phyloP scores from a whole-genome alignment of 306 rosid species.

The Acacia melanoxylon region DNA sequence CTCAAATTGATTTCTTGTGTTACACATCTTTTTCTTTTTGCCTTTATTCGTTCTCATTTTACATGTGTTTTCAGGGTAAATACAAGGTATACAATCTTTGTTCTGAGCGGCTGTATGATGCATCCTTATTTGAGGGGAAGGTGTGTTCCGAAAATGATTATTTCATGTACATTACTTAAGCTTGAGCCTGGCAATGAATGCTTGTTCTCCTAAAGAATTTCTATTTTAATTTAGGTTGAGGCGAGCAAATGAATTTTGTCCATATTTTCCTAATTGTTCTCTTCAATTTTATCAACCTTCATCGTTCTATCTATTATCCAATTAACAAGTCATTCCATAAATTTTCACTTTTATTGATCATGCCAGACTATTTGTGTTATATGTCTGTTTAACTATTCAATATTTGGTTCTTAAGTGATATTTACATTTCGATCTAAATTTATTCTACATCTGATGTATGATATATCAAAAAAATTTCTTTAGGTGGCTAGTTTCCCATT shows the following conservation, averaged over 20 bases:
- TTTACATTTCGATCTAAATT: slow-evolving; percentile 25
- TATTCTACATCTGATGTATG: slow-evolving; percentile 28
- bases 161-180: background rate
- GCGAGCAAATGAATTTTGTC: background rate
- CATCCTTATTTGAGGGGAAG: slow-evolving; percentile 96
- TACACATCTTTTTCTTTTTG: slow-evolving; percentile 19
- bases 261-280: slow-evolving; percentile 2
- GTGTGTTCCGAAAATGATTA: slow-evolving; percentile 44
- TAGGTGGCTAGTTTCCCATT: slow-evolving; percentile 97
- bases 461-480: slow-evolving; percentile 36
- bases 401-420: background rate
- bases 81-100: slow-evolving; percentile 98
- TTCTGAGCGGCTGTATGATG: slow-evolving; percentile 97
- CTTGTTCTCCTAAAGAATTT: background rate
- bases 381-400: slow-evolving; percentile 16
- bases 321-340: slow-evolving; percentile 19
- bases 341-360: slow-evolving; percentile 13
- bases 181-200: background rate
- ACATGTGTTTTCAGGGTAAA: slow-evolving; percentile 62
- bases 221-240: background rate
- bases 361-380: slow-evolving; percentile 3
- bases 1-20: background rate
- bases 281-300: slow-evolving; percentile 4
- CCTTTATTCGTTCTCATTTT: slow-evolving; percentile 13
- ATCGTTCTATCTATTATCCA: slow-evolving; percentile 13